A percentile compares a stretch with the other conserved stretches of the same genome.
Evolutionary conservation across 192 early-diverging fungal genomes (phyloP).

Genomic region (Spizellomyces sp.): DNA sequence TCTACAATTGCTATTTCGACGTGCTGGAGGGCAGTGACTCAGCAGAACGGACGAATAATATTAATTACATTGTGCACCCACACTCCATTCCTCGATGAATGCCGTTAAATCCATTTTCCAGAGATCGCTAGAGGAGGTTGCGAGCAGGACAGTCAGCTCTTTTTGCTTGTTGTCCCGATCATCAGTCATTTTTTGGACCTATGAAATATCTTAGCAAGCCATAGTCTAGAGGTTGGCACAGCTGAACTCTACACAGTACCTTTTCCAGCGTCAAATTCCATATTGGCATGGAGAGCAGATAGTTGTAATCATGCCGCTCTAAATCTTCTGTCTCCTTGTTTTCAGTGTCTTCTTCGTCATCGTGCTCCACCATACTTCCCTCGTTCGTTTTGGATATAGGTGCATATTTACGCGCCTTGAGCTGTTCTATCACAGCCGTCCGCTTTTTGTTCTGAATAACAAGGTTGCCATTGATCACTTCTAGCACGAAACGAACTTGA

Average conservation of each 20-base stretch:
- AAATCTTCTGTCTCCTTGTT: slow-evolving; percentile 28
- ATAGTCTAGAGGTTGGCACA: neutral
- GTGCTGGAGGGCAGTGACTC: neutral
- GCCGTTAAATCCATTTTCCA: slow-evolving; percentile 83
- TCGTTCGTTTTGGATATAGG: slow-evolving; percentile 52
- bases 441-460: slow-evolving; percentile 76
- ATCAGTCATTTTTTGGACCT: slow-evolving; percentile 23
- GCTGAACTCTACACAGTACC: slow-evolving; percentile 12
- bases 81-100: slow-evolving; percentile 77
- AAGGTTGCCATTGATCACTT: slow-evolving; percentile 78
- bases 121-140: slow-evolving; percentile 64
- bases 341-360: slow-evolving; percentile 25
- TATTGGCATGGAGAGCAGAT: slow-evolving; percentile 80
- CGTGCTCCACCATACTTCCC: slow-evolving; percentile 45
- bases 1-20: neutral
- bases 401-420: slow-evolving; percentile 56
- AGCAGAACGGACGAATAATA: neutral
- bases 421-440: slow-evolving; percentile 62
- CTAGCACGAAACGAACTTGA: slow-evolving; percentile 74
- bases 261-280: slow-evolving; percentile 83
- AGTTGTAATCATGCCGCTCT: slow-evolving; percentile 60
- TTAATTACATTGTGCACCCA: neutral
- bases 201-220: neutral
- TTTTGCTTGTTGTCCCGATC: slow-evolving; percentile 21
- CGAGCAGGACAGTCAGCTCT: slow-evolving; percentile 18